These are phyloP conservation scores for Mucor mucedo DNA, from an alignment of 371 early-diverging fungal species.

Conservation along the genomic window DNA sequence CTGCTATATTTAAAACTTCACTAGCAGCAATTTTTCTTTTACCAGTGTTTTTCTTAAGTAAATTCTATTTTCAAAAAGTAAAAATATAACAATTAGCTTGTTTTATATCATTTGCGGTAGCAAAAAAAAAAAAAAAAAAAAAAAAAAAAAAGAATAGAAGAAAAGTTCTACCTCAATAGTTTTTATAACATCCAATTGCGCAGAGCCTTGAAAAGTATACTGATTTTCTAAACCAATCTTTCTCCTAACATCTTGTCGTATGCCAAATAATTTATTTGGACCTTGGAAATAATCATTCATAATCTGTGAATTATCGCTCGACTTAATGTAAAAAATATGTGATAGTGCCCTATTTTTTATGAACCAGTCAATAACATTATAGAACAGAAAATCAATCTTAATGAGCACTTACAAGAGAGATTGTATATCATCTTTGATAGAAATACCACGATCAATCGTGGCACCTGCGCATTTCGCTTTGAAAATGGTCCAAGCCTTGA, in stretches of 20 bases:
- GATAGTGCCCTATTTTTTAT: not conserved
- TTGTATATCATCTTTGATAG: not conserved
- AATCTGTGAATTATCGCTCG: not conserved
- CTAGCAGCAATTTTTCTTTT: not conserved
- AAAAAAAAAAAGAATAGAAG: not conserved
- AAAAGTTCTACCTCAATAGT: not conserved
- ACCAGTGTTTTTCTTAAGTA: not conserved
- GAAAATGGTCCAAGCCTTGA: not conserved
- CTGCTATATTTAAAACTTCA: not conserved
- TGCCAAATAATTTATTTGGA: not conserved
- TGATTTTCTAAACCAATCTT: not conserved
- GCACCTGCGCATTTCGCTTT: not conserved
- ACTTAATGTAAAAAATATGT: constrained; percentile 1
- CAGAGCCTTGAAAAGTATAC: not conserved
- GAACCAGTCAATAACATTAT: not conserved
- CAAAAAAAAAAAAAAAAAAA: not conserved
- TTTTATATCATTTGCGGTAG: no score
- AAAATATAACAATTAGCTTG: no score
- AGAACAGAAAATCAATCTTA: not conserved
- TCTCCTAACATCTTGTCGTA: not conserved
- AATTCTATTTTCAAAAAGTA: not conserved
- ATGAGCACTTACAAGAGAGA: not conserved
- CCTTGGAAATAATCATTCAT: not conserved
- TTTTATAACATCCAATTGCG: not conserved
- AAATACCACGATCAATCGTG: not conserved